These are phyloP conservation scores for Monosporozyma servazzii DNA, from an alignment of 805 yeast genomes.

Conservation along the genomic window DNA sequence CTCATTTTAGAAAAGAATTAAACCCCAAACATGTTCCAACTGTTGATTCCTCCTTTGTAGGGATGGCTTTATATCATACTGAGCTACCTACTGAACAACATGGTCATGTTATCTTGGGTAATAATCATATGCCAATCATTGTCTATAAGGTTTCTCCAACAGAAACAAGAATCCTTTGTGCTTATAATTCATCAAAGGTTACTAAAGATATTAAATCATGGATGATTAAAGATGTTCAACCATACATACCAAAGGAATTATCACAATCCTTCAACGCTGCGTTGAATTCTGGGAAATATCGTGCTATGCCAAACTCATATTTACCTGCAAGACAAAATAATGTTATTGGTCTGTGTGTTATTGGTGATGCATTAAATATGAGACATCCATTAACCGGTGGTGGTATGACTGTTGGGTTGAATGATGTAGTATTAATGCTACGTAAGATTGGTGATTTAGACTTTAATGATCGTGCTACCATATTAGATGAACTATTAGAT, in stretches of 20 bases:
- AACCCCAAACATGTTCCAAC: conserved; percentile 51
- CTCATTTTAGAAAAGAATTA: conserved; percentile 77
- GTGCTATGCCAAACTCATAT: conserved; percentile 91
- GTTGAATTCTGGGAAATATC: conserved; percentile 45
- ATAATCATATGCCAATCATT: conserved; percentile 72
- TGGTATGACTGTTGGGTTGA: conserved; percentile 96
- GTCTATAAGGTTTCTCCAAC: conserved; percentile 77
- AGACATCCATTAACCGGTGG: conserved; percentile 98
- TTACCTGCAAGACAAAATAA: conserved; percentile 67
- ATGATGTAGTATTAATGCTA: conserved; percentile 65
- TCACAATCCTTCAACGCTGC: conserved; percentile 65
- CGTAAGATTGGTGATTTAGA: conserved; percentile 34
- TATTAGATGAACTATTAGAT: conserved; percentile 47
- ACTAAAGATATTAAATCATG: conserved; percentile 64
- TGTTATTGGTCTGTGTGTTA: conserved; percentile 64
- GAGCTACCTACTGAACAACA: conserved; percentile 62
- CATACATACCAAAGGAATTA: conserved; percentile 55
- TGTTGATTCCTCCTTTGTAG: conserved; percentile 79
- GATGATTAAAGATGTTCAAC: conserved; percentile 50
- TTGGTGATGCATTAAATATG: conserved; percentile 96
- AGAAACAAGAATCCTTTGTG: conserved; percentile 85
- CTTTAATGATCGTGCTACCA: conserved; percentile 47
- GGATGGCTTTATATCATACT: conserved; percentile 67
- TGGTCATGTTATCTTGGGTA: conserved; percentile 85
- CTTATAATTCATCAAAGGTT: conserved; percentile 61